Conservation (phyloP, 139 green algal genomes). For the Chlamydomonas sphaeroides region DNA sequence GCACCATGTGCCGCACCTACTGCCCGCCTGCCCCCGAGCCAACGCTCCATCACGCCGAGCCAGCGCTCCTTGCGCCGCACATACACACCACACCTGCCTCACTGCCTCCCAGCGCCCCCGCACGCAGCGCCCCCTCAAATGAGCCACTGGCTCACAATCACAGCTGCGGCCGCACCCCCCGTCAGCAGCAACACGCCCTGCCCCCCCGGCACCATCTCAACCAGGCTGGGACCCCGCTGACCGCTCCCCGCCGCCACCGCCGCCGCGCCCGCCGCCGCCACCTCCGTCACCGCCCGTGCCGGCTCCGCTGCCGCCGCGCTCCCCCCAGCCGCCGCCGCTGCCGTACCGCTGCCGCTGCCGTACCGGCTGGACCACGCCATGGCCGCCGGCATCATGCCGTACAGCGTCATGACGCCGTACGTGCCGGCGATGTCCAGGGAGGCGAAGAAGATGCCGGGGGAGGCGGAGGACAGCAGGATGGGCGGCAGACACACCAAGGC, state of each 20-base stretch:
- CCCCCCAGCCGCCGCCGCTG: background rate
- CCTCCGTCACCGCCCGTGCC: background rate
- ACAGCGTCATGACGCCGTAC: conserved; percentile 79
- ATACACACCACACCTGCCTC: no score
- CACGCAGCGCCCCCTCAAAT: background rate
- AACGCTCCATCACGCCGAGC: no score
- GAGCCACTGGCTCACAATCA: conserved; percentile 34
- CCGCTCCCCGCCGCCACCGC: background rate
- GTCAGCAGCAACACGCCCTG: conserved; percentile 27
- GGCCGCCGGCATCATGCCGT: conserved; percentile 74
- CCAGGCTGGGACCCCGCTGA: background rate
- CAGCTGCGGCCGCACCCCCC: background rate
- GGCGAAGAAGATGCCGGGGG: conserved; percentile 70
- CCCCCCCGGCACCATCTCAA: conserved; percentile 36
- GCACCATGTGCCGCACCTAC: no score
- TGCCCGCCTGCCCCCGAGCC: no score
- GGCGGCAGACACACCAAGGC: conserved; percentile 69
- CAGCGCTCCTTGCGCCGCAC: no score
- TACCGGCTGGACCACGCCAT: conserved; percentile 75
- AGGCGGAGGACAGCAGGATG: conserved; percentile 65
- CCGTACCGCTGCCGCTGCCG: background rate
- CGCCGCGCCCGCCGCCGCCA: background rate
- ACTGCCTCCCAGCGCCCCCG: background rate
- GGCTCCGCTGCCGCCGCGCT: background rate
- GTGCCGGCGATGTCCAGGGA: conserved; percentile 75